Percentiles rank a stretch among this genome's conserved stretches.
Evolutionary conservation across 768 basidiomycete genomes (phyloP).

Genomic region (Boletus rubescentipes): DNA sequence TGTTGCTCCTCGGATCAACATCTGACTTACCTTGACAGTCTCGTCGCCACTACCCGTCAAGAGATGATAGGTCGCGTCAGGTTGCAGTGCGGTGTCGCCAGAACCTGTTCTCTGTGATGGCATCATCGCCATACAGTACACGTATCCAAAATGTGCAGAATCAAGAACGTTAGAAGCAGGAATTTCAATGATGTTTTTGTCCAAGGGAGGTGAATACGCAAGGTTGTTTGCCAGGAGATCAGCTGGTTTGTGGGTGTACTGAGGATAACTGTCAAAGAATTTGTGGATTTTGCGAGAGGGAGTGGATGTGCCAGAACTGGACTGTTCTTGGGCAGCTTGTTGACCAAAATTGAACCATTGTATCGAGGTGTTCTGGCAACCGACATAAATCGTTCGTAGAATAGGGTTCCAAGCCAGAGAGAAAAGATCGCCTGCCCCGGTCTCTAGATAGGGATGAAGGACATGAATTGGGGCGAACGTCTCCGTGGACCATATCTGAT

Average conservation of each 20-base stretch:
- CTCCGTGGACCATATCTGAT: conserved; percentile 79
- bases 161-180: conserved; percentile 71
- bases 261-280: conserved; percentile 90
- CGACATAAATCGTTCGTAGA: conserved; percentile 74
- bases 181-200: conserved; percentile 45
- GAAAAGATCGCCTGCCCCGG: conserved; percentile 84
- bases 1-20: neutral
- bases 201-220: conserved; percentile 32
- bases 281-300: conserved; percentile 65
- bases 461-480: conserved; percentile 67
- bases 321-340: conserved; percentile 10
- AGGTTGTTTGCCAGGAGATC: conserved; percentile 67
- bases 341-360: conserved; percentile 76
- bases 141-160: conserved; percentile 92
- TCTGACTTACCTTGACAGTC: conserved; percentile 65
- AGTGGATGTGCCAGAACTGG: conserved; percentile 34
- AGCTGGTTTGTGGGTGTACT: conserved; percentile 63
- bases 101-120: conserved; percentile 41
- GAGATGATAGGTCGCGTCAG: conserved; percentile 44
- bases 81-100: conserved; percentile 25
- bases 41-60: conserved; percentile 92
- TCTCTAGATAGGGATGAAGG: conserved; percentile 75
- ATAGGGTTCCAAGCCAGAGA: conserved; percentile 75
- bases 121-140: conserved; percentile 74
- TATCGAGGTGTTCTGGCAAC: conserved; percentile 90